Percentiles rank a stretch among this genome's conserved stretches.
Evolutionary conservation across 306 rosid genomes (phyloP).

Genomic region (Rosa lucieae): DNA sequence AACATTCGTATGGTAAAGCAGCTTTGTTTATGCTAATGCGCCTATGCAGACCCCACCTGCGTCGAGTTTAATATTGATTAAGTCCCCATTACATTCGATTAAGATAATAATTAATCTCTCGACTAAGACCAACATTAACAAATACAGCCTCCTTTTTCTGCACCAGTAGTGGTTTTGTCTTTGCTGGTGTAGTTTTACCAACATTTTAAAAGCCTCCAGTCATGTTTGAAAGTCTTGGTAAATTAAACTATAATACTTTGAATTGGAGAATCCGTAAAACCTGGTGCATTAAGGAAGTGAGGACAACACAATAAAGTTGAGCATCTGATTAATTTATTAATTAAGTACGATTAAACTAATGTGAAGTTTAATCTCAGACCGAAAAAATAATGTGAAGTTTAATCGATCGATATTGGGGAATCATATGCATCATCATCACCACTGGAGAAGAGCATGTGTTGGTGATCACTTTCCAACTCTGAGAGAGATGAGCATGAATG

Average conservation of each 20-base stretch:
- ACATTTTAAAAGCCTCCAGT: constrained; percentile 12
- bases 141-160: constrained; percentile 34
- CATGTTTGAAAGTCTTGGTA: constrained; percentile 27
- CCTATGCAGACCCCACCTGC: constrained; percentile 38
- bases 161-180: constrained; percentile 6
- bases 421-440: constrained; percentile 24
- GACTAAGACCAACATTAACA: constrained; percentile 32
- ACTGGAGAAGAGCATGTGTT: constrained; percentile 21
- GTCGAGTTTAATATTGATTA: constrained; percentile 22
- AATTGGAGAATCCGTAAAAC: constrained; percentile 37
- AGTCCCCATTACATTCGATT: constrained; percentile 17
- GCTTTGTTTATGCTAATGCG: constrained; percentile 20
- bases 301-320: constrained; percentile 40
- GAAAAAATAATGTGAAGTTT: not conserved
- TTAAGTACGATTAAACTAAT: not conserved
- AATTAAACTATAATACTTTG: constrained; percentile 30
- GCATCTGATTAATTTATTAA: not conserved
- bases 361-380: not conserved
- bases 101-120: constrained; percentile 24
- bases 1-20: constrained; percentile 42
- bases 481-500: not conserved
- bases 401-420: constrained; percentile 32
- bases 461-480: constrained; percentile 33
- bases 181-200: constrained; percentile 29
- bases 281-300: constrained; percentile 31